Percentiles rank a stretch among this genome's conserved stretches.
Evolutionary conservation across 164 flowering plant genomes (phyloP).

Genomic region (Nymphaea colorata): DNA sequence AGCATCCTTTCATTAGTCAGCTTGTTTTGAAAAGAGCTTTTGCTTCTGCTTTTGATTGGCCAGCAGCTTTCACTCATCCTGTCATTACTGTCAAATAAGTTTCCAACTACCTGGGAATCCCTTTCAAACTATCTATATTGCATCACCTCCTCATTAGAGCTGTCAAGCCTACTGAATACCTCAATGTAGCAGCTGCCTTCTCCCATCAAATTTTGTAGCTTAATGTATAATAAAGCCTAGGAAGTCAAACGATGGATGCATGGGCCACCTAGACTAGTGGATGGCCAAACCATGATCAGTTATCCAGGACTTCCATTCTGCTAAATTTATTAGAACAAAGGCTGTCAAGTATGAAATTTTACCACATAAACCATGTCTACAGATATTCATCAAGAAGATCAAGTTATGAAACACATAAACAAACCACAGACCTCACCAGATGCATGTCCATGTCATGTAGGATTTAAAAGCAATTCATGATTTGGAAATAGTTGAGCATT

Average conservation of each 20-base stretch:
- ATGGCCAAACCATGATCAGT: too few relatives aligned
- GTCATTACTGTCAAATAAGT: neutral
- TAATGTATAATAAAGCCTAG: too few relatives aligned
- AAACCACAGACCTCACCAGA: too few relatives aligned
- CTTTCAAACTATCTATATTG: neutral
- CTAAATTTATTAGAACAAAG: too few relatives aligned
- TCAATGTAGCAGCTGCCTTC: neutral
- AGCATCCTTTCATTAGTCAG: neutral
- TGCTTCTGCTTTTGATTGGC: neutral
- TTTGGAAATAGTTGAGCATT: neutral
- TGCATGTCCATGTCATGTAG: neutral
- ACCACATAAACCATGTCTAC: too few relatives aligned
- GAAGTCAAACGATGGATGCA: too few relatives aligned
- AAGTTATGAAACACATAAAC: too few relatives aligned
- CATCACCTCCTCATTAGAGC: neutral
- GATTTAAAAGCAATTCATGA: neutral
- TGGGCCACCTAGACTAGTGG: too few relatives aligned
- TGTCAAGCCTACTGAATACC: neutral
- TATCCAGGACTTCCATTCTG: too few relatives aligned
- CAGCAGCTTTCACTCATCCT: conserved; percentile 1
- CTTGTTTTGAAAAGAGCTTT: neutral
- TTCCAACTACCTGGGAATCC: neutral
- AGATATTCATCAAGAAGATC: too few relatives aligned
- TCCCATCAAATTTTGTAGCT: too few relatives aligned
- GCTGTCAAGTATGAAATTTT: too few relatives aligned